A percentile compares a stretch with the other conserved stretches of the same genome.
Evolutionary conservation across 345 rosid species (phyloP).

Genomic region (Sisymbrium irio): DNA sequence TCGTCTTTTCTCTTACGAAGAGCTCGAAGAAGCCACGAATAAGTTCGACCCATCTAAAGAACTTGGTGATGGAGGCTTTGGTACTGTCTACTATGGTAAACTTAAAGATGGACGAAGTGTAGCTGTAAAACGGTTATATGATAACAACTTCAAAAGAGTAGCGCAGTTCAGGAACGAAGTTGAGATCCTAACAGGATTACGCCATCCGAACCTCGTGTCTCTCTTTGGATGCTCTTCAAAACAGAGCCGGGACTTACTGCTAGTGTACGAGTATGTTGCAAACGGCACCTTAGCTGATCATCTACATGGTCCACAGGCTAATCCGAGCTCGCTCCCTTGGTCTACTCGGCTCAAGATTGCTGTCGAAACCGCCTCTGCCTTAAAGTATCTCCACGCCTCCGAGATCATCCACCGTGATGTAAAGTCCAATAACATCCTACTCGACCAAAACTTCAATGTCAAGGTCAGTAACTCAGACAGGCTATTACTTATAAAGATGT

Average conservation of each 20-base stretch:
- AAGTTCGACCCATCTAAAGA: slow-evolving; percentile 63
- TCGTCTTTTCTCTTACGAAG: slow-evolving; percentile 54
- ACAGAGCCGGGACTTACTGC: slow-evolving; percentile 65
- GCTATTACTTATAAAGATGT: background rate
- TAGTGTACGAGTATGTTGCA: slow-evolving; percentile 75
- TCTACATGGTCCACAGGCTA: slow-evolving; percentile 63
- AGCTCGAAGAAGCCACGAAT: slow-evolving; percentile 71
- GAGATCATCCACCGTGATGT: slow-evolving; percentile 85
- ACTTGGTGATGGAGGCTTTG: slow-evolving; percentile 95
- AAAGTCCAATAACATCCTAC: slow-evolving; percentile 85
- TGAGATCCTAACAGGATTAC: slow-evolving; percentile 60
- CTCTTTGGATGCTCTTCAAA: slow-evolving; percentile 89
- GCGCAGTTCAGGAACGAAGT: slow-evolving; percentile 89
- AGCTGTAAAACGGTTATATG: slow-evolving; percentile 84
- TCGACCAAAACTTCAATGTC: slow-evolving; percentile 63
- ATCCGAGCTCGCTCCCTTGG: slow-evolving; percentile 68
- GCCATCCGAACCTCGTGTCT: slow-evolving; percentile 67
- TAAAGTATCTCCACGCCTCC: slow-evolving; percentile 76
- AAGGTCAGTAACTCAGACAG: slow-evolving; percentile 36
- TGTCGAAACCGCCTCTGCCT: slow-evolving; percentile 74
- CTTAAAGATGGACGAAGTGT: slow-evolving; percentile 76
- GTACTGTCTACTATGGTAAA: slow-evolving; percentile 82
- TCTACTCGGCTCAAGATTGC: slow-evolving; percentile 65
- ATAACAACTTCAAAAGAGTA: slow-evolving; percentile 69
- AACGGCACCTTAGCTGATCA: slow-evolving; percentile 96